Percentiles rank a stretch among this genome's conserved stretches.
Evolutionary conservation across 2,329 filamentous ascomycete genomes (phyloP).

Genomic region (Aspergillus nomiae): DNA sequence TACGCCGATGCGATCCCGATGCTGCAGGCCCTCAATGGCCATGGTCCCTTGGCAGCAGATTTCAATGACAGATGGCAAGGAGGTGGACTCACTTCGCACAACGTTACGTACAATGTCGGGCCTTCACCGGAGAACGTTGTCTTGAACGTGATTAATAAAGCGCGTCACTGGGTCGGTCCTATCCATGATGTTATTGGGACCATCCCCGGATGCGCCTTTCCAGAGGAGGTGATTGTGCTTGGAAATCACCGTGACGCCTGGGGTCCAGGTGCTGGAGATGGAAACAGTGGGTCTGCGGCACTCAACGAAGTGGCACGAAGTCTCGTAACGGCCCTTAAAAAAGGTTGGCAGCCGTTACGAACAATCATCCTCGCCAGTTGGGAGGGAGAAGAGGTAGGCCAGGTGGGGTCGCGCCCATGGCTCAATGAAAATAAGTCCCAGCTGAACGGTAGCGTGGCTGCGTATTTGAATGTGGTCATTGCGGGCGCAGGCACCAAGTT

Average conservation of each 20-base stretch:
- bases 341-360: slow-evolving; percentile 54
- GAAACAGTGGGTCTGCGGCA: slow-evolving; percentile 53
- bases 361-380: slow-evolving; percentile 38
- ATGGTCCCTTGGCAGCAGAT: slow-evolving; percentile 29
- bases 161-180: neutral
- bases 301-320: slow-evolving; percentile 53
- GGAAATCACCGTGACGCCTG: slow-evolving; percentile 59
- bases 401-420: neutral
- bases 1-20: slow-evolving; percentile 20
- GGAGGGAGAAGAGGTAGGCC: slow-evolving; percentile 8
- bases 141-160: slow-evolving; percentile 21
- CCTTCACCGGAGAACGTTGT: slow-evolving; percentile 18
- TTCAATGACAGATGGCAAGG: slow-evolving; percentile 18
- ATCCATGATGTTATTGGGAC: neutral
- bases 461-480: neutral
- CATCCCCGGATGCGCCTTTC: neutral
- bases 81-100: slow-evolving; percentile 8
- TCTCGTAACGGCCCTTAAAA: slow-evolving; percentile 48
- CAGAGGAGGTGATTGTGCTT: slow-evolving; percentile 47
- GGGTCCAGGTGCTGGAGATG: slow-evolving; percentile 56
- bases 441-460: neutral
- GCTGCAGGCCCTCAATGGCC: slow-evolving; percentile 32
- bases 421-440: neutral
- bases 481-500: slow-evolving; percentile 1
- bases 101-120: slow-evolving; percentile 18